Percentiles rank a stretch among this genome's conserved stretches.
These are phyloP conservation scores for Limnomonas spitsbergensis DNA, from an alignment of 139 green algal genomes.

Conservation along the genomic window DNA sequence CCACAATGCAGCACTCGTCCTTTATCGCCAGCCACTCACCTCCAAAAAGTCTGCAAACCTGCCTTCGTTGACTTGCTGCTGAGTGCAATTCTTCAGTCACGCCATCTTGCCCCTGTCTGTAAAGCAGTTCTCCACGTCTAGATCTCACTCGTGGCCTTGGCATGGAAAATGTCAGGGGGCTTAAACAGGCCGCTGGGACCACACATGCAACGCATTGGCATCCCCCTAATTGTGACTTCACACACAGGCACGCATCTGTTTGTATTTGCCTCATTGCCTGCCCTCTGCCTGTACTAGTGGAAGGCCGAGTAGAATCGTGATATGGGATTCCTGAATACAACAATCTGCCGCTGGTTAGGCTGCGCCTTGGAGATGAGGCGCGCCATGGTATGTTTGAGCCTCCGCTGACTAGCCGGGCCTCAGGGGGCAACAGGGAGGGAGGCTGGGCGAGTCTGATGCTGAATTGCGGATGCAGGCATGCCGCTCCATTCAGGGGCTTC, in stretches of 20 bases:
- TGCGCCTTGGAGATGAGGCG: slow-evolving; percentile 49
- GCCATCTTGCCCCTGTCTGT: neutral
- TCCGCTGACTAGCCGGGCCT: slow-evolving; percentile 20
- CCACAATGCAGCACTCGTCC: too few relatives aligned
- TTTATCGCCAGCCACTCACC: neutral
- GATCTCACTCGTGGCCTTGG: slow-evolving; percentile 29
- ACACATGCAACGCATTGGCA: slow-evolving; percentile 7
- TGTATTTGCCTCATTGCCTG: too few relatives aligned
- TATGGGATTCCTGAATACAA: slow-evolving; percentile 47
- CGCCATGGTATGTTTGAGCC: slow-evolving; percentile 37
- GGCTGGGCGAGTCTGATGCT: too few relatives aligned
- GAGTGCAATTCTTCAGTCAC: slow-evolving; percentile 48
- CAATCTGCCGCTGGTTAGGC: slow-evolving; percentile 51
- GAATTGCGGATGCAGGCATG: too few relatives aligned
- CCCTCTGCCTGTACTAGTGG: slow-evolving; percentile 52
- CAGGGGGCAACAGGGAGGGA: too few relatives aligned
- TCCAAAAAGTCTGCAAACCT: slow-evolving; percentile 50
- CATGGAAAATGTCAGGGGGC: slow-evolving; percentile 37
- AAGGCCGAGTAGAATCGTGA: slow-evolving; percentile 44
- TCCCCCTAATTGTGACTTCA: too few relatives aligned
- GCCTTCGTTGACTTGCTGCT: slow-evolving; percentile 63
- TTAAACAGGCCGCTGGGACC: slow-evolving; percentile 22
- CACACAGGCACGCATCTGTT: neutral
- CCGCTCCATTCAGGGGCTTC: too few relatives aligned
- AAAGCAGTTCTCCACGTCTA: slow-evolving; percentile 28